Evolutionary conservation across 2,329 filamentous ascomycete species (phyloP).

Genomic region (Paracoccidioides brasiliensis): DNA sequence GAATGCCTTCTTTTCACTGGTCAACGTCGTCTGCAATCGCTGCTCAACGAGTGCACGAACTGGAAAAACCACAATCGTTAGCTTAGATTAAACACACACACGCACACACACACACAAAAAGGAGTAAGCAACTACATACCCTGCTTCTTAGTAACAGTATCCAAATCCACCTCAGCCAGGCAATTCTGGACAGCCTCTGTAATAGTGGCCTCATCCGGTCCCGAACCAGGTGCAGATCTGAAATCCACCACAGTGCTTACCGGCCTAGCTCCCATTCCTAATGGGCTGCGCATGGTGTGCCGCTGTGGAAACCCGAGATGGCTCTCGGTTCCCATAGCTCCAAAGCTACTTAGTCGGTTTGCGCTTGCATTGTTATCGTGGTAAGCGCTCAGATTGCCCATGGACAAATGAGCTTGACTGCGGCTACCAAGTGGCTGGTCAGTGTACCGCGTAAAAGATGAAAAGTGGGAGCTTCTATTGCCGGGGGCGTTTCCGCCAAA

Average conservation of each 20-base stretch:
- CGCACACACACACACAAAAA: too few relatives aligned
- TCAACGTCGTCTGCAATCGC: conserved; percentile 75
- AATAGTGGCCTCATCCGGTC: conserved; percentile 68
- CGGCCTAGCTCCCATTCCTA: conserved; percentile 35
- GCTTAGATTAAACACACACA: not conserved
- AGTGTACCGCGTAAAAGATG: conserved; percentile 49
- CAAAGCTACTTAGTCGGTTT: conserved; percentile 31
- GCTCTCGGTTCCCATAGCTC: conserved; percentile 34
- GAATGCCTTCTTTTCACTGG: conserved; percentile 74
- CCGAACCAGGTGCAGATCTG: conserved; percentile 39
- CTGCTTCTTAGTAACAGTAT: conserved; percentile 98
- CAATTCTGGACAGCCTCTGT: conserved; percentile 73
- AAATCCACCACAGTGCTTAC: conserved; percentile 45
- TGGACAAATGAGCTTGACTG: conserved; percentile 44
- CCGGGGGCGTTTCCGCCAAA: conserved; percentile 42
- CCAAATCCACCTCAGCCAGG: conserved; percentile 76
- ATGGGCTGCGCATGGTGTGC: conserved; percentile 34
- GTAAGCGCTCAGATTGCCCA: conserved; percentile 41
- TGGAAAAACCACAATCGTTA: conserved; percentile 13
- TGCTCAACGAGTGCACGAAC: conserved; percentile 84
- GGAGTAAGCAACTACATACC: conserved; percentile 34
- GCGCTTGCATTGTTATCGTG: conserved; percentile 31
- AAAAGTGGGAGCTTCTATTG: conserved; percentile 59
- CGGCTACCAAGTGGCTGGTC: conserved; percentile 40
- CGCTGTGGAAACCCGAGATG: conserved; percentile 25